phyloP scores from a whole-genome alignment of 768 basidiomycete genomes.

The Lanmaoa pseudosensibilis region DNA sequence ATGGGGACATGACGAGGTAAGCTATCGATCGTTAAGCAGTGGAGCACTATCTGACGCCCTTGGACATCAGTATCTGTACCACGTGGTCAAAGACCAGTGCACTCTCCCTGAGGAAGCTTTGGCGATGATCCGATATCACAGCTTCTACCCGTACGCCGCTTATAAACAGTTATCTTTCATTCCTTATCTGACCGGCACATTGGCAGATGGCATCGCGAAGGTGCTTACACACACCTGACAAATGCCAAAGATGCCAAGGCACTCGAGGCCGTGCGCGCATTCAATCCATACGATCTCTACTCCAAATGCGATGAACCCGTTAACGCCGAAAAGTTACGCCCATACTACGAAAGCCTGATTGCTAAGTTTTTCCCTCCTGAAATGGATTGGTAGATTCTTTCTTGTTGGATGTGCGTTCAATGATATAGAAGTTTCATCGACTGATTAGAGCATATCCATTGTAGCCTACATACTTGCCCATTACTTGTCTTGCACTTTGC shows the following conservation, averaged over 20 bases:
- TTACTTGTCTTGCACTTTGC: not conserved
- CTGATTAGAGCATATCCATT: constrained; percentile 4
- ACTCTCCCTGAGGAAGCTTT: constrained; percentile 78
- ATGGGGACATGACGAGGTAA: constrained; percentile 90
- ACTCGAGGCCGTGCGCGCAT: constrained; percentile 75
- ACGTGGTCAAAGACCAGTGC: constrained; percentile 81
- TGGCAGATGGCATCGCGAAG: constrained; percentile 80
- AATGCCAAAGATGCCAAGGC: constrained; percentile 65
- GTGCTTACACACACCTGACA: constrained; percentile 78
- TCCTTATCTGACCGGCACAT: not conserved
- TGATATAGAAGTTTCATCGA: constrained; percentile 6
- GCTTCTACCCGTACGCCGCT: constrained; percentile 75
- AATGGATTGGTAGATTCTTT: constrained; percentile 69
- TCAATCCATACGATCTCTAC: constrained; percentile 96
- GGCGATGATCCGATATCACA: constrained; percentile 93
- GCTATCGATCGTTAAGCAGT: constrained; percentile 20
- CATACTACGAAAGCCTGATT: constrained; percentile 84
- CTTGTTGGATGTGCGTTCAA: not conserved
- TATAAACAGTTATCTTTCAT: not conserved
- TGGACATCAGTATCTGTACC: constrained; percentile 67
- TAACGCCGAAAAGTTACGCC: constrained; percentile 59
- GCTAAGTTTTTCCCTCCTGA: constrained; percentile 81
- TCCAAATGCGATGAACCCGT: constrained; percentile 79
- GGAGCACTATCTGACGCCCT: constrained; percentile 4
- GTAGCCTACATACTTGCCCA: not conserved